Evolutionary conservation across 305 asterid species (phyloP), one percentile per base, ranked within the genome.

Genomic region (Coffea humblotiana): DNA sequence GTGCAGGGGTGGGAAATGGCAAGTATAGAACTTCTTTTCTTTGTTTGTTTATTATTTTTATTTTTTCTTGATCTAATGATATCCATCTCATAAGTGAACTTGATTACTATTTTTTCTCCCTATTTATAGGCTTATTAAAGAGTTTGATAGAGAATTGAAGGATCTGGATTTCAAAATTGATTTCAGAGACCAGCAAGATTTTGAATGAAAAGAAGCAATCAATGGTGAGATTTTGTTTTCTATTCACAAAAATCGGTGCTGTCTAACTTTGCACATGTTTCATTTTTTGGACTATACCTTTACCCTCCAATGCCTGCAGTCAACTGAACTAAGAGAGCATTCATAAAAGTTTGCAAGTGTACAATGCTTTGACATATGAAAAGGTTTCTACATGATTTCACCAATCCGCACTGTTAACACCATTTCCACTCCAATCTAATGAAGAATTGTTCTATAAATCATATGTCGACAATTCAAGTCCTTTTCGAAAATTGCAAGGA

Each of bases 171-270:
- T 88, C 87, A 90, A 90, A 88, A 89, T 87, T 87, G 97, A 89
- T 80, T 80, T 86, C 96, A 64, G 93, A 88, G 79, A 90, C 92
- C 47, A 88, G 68, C 88, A 91, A 90, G 91, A 86, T 92, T 88
- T 89, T 95, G 86, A 90, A 54, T 84, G 99, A 93, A 84, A 92
- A 89, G 89, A 95, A 92, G 77, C 99, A 95, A 82, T 89, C 97
- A 65, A 91, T 95, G 98, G 99, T 92, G 82, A 84, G 89, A 60
- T 73, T 81, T 82, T 66, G 18, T 68, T 72, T 49, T 18, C 10
- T 72, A 74, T 18, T 14, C 52, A 58, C 61, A 12, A 71, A 54
- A 72, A 7, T 80, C 32, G 73, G 49, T 83, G 75, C 75, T 83
- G 8, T 74, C 52, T 71, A 43, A 61, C 47, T 60, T 0, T 29